A percentile compares a stretch with the other conserved stretches of the same genome.
These are phyloP conservation scores for Urochloa ruziziensis DNA, from an alignment of 176 grass and related monocot species.

Conservation along the genomic window DNA sequence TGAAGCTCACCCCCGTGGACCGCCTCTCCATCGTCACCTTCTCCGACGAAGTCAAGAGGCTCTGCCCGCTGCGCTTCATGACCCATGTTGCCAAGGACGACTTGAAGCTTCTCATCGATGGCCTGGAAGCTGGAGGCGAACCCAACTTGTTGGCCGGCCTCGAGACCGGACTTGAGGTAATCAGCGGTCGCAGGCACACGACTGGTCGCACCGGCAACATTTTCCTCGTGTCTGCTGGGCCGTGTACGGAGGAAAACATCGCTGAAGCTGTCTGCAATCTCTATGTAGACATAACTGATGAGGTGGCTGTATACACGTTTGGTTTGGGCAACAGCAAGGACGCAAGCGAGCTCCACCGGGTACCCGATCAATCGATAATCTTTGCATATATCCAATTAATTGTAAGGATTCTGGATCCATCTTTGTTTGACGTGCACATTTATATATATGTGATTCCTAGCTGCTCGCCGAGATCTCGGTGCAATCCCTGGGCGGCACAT, in stretches of 20 bases:
- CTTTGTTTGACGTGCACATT: too few species aligned
- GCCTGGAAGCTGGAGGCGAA: neutral
- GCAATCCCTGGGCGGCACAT: neutral
- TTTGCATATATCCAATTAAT: too few species aligned
- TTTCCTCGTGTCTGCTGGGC: slow-evolving; percentile 11
- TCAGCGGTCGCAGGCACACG: neutral
- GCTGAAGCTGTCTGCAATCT: too few species aligned
- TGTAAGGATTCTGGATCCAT: too few species aligned
- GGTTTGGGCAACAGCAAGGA: neutral
- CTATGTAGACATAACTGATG: neutral
- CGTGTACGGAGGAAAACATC: neutral
- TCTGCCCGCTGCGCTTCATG: neutral
- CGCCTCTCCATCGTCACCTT: slow-evolving; percentile 25
- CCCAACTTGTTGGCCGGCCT: neutral
- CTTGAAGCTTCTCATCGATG: neutral
- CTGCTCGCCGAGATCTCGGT: too few species aligned
- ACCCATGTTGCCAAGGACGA: neutral
- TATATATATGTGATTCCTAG: too few species aligned
- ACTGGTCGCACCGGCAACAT: neutral
- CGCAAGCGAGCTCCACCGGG: too few species aligned
- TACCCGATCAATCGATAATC: too few species aligned
- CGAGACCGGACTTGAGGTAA: too few species aligned
- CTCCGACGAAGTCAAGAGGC: neutral
- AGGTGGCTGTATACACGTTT: neutral
- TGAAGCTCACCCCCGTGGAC: slow-evolving; percentile 21